Percentiles rank a stretch among this genome's conserved stretches.
These are phyloP conservation scores for Capsicum baccatum DNA, from an alignment of 257 asterid species.

Conservation along the genomic window DNA sequence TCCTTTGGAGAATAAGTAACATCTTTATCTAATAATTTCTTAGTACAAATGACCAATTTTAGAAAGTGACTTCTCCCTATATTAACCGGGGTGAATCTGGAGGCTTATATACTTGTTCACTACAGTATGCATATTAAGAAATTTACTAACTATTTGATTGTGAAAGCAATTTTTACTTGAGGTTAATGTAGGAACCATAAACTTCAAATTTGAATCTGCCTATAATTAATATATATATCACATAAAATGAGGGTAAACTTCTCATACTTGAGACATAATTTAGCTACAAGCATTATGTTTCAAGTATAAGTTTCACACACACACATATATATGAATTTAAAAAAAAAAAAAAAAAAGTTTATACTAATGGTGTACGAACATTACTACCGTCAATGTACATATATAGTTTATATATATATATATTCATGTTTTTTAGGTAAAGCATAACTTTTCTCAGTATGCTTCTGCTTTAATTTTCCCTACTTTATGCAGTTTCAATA, in stretches of 20 bases:
- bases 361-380: neutral
- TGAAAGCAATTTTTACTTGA: neutral
- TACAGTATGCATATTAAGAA: neutral
- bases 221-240: too few relatives aligned
- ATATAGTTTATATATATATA: neutral
- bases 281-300: too few relatives aligned
- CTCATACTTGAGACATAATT: too few relatives aligned
- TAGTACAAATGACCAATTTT: neutral
- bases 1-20: neutral
- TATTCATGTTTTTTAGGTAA: neutral
- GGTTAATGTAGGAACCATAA: neutral
- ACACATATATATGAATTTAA: too few relatives aligned
- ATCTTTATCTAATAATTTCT: neutral
- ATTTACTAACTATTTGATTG: neutral
- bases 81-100: neutral
- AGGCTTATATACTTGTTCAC: neutral
- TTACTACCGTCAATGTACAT: neutral
- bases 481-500: neutral
- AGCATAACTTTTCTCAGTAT: neutral
- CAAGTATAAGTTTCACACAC: too few relatives aligned
- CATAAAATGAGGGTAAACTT: too few relatives aligned
- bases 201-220: neutral
- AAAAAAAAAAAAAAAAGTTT: neutral
- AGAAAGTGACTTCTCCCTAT: neutral
- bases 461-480: neutral